phyloP scores from a whole-genome alignment of 208 protist species.

The Trypanosoma mega region DNA sequence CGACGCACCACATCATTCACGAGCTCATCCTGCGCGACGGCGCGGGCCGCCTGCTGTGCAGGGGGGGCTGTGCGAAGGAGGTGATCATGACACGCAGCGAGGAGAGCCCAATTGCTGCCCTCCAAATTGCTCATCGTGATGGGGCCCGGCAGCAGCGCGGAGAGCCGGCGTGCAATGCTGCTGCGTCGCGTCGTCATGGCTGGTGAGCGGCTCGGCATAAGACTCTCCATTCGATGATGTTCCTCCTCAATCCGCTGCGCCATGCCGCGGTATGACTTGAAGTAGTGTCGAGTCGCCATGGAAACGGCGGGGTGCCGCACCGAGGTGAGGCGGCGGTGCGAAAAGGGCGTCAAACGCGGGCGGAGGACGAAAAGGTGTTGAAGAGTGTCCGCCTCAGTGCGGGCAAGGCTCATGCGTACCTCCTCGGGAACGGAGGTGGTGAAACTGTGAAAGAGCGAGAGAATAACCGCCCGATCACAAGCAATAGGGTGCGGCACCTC shows the following conservation, averaged over 20 bases:
- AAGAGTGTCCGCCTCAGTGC: constrained; percentile 47
- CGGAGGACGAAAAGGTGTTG: constrained; percentile 74
- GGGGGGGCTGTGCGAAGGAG: constrained; percentile 41
- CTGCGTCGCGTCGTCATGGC: background rate
- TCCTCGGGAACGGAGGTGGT: constrained; percentile 58
- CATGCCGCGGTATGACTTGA: constrained; percentile 32
- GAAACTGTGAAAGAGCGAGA: constrained; percentile 63
- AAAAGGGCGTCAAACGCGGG: constrained; percentile 66
- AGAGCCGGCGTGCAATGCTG: background rate
- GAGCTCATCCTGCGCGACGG: constrained; percentile 38
- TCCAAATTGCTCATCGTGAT: constrained; percentile 13
- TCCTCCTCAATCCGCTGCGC: constrained; percentile 7
- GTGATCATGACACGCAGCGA: constrained; percentile 61
- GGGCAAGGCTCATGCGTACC: constrained; percentile 38
- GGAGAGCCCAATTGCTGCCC: constrained; percentile 59
- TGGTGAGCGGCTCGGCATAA: background rate
- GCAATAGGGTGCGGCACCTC: constrained; percentile 4
- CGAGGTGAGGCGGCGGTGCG: constrained; percentile 63
- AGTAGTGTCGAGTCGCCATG: constrained; percentile 76
- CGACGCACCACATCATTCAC: constrained; percentile 79
- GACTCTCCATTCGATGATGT: background rate
- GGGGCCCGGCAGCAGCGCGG: background rate
- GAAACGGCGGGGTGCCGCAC: constrained; percentile 80
- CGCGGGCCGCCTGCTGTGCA: constrained; percentile 23
- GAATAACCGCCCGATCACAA: constrained; percentile 15